phyloP scores from a whole-genome alignment of 495 filamentous ascomycete genomes.

The Pyrenula massariospora region DNA sequence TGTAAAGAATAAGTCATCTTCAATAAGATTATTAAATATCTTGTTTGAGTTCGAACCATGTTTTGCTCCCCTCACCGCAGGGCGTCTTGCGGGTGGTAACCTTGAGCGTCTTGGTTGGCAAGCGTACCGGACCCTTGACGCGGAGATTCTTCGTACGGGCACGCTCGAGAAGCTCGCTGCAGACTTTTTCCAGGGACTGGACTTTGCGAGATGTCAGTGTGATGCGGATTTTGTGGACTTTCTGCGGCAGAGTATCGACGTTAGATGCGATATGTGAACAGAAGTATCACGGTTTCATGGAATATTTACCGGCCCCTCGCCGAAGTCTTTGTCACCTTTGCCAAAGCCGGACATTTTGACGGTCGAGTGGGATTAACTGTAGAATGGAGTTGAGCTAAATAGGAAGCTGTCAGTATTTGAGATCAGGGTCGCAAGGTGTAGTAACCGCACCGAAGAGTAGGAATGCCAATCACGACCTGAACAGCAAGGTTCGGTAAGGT shows the following conservation, averaged over 20 bases:
- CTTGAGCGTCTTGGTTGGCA: slow-evolving; percentile 94
- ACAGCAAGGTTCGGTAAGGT: slow-evolving; percentile 66
- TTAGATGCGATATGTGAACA: not conserved
- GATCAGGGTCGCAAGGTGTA: too few relatives aligned
- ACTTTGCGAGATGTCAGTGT: slow-evolving; percentile 93
- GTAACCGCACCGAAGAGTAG: too few relatives aligned
- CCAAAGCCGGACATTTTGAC: slow-evolving; percentile 77
- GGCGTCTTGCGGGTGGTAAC: slow-evolving; percentile 94
- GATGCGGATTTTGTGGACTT: slow-evolving; percentile 98
- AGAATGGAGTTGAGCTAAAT: not conserved
- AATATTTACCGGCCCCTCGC: slow-evolving; percentile 67
- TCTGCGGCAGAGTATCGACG: slow-evolving; percentile 36
- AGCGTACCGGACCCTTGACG: slow-evolving; percentile 97
- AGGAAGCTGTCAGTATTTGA: too few relatives aligned
- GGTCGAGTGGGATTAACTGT: slow-evolving; percentile 3
- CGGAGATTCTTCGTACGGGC: slow-evolving; percentile 97
- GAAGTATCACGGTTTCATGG: not conserved
- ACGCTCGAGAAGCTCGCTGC: slow-evolving; percentile 94
- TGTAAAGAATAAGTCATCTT: slow-evolving; percentile 18
- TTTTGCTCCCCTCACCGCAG: slow-evolving; percentile 99
- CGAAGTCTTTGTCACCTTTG: slow-evolving; percentile 91
- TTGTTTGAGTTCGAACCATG: slow-evolving; percentile 12
- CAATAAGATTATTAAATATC: not conserved
- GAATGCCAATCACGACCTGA: slow-evolving; percentile 35
- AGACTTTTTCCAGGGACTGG: slow-evolving; percentile 92